These are phyloP conservation scores for Plasmodium malariae DNA, from an alignment of 169 alveolate species.

Conservation along the genomic window DNA sequence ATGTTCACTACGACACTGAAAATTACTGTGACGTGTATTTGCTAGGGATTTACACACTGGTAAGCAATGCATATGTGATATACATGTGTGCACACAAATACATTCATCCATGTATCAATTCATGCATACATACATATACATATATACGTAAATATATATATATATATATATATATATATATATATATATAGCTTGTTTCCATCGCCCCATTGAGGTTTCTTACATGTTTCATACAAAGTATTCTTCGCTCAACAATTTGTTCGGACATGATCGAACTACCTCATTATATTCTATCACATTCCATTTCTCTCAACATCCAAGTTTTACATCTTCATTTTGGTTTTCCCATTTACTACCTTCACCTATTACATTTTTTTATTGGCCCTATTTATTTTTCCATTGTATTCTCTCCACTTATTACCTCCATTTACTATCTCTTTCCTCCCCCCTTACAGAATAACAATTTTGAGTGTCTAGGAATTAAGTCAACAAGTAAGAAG, in stretches of 20 bases:
- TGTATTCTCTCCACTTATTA: neutral
- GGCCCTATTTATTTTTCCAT: neutral
- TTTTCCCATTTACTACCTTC: neutral
- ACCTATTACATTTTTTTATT: neutral
- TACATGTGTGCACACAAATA: neutral
- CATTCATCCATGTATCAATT: neutral
- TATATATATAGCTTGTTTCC: neutral
- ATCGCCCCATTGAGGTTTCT: neutral
- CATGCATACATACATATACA: neutral
- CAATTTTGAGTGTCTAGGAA: constrained; percentile 70
- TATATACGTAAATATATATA: neutral
- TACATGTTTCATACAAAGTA: too few relatives aligned
- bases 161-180: constrained; percentile 6
- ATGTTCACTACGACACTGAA: constrained; percentile 46
- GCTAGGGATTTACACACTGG: constrained; percentile 44
- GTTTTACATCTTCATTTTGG: neutral
- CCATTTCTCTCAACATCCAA: too few relatives aligned
- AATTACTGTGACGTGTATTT: constrained; percentile 9
- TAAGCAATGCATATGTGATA: neutral
- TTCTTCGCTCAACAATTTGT: too few relatives aligned
- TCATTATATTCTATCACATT: too few relatives aligned
- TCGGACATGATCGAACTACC: too few relatives aligned
- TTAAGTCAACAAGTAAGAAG: constrained; percentile 47
- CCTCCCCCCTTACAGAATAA: constrained; percentile 19
- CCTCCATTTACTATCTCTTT: neutral